Base-by-base conservation (phyloP, 306 rosid species). In the Begonia loranthoides region DNA sequence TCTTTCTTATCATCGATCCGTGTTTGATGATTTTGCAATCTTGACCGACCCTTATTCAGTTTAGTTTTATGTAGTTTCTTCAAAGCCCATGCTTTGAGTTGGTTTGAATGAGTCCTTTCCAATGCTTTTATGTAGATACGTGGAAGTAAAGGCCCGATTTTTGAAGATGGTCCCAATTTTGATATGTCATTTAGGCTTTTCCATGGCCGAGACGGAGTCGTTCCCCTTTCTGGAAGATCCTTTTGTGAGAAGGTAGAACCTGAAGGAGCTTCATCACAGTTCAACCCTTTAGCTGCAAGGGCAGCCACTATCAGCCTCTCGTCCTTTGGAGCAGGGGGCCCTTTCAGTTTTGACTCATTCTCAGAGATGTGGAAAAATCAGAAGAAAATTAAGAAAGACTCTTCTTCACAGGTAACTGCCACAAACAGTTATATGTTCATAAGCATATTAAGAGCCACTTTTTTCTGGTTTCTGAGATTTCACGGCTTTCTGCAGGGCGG, bases 221-320 rank as follows among this genome's bases (percentile, higher is more conserved):
- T 90, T 47, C 97, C 97, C 57, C 78, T 90, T 28, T 72, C 90
- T 45, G 86, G 65, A 64, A 74, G 83, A 67, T 62, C 95, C 15
- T 77, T 55, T 48, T 73, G 77, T 17, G 76, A 72, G 73, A 70
- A 69, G 62, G 80, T 68, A 45, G 72, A 62, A 63, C 62, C 59
- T 10, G 69, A 73, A 39, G 64, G 54, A 68, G 66, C 81, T 52
- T 71, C 81, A 41, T 58, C 80, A 44, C 76, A 74, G 58, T 90
- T 90, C 65, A 82, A 90, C 73, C 97, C 97, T 52, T 76, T 90
- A 66, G 95, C 97, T 57, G 97, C 97, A 47, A 85, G 67, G 78
- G 97, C 97, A 45, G 97, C 97, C 58, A 90, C 97, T 36, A 90
- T 90, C 66, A 90, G 97, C 41, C 78, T 90, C 45, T 90, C 97